Percentiles rank a stretch among this genome's conserved stretches.
Evolutionary conservation across 1,284 basidiomycete species (phyloP).

Genomic region (Cutaneotrichosporon cutaneum): DNA sequence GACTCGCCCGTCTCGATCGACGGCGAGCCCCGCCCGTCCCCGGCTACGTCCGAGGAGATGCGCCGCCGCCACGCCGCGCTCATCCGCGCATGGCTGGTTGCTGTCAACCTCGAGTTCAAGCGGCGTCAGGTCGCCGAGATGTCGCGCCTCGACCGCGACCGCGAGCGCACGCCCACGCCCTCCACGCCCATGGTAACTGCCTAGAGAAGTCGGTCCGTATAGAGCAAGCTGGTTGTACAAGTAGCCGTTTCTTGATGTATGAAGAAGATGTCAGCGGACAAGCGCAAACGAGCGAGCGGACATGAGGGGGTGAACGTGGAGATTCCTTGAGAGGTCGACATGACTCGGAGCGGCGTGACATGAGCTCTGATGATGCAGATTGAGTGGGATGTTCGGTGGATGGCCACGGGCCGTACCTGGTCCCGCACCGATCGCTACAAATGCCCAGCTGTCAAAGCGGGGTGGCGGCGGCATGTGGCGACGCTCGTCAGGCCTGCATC

Average conservation of each 20-base stretch:
- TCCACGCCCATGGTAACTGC: background rate
- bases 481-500: background rate
- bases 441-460: background rate
- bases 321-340: too few relatives aligned
- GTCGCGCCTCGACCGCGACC: background rate
- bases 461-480: background rate
- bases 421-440: background rate
- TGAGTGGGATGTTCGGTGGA: background rate
- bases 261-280: too few relatives aligned
- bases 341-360: too few relatives aligned
- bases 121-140: conserved; percentile 27
- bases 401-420: background rate
- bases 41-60: conserved; percentile 22
- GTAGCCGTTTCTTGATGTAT: conserved; percentile 1
- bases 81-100: conserved; percentile 48
- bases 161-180: background rate
- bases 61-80: conserved; percentile 41
- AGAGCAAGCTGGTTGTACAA: conserved; percentile 8
- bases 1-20: conserved; percentile 17
- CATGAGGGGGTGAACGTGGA: background rate
- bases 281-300: background rate
- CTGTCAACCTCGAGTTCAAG: conserved; percentile 47
- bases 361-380: too few relatives aligned
- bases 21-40: conserved; percentile 2
- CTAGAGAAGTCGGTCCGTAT: background rate